phyloP scores from a whole-genome alignment of 1,139 yeast species.

The Yarrowia galli region DNA sequence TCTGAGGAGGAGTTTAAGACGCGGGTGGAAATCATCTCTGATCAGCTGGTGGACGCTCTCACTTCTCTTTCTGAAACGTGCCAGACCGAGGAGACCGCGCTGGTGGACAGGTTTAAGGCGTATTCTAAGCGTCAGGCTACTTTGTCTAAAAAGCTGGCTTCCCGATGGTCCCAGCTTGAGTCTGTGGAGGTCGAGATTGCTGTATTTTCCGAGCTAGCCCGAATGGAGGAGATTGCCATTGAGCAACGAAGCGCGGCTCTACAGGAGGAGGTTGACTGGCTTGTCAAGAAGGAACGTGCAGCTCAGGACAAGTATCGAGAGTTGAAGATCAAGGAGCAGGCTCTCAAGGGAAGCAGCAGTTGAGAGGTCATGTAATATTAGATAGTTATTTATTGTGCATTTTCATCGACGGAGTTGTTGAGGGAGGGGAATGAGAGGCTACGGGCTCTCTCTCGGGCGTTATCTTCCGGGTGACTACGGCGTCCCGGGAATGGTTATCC shows the following conservation, averaged over 20 bases:
- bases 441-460: too few relatives aligned
- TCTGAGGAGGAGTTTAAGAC: conserved; percentile 38
- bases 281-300: conserved; percentile 54
- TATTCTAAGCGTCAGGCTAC: conserved; percentile 50
- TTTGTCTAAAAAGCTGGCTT: conserved; percentile 48
- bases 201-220: conserved; percentile 46
- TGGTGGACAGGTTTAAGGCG: conserved; percentile 51
- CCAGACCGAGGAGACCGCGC: conserved; percentile 51
- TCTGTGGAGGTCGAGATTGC: conserved; percentile 47
- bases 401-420: neutral
- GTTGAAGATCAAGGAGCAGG: conserved; percentile 37
- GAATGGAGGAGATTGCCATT: conserved; percentile 52
- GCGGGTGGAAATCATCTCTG: conserved; percentile 41
- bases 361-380: neutral
- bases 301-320: conserved; percentile 52
- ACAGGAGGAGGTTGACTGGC: conserved; percentile 54
- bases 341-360: neutral
- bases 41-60: conserved; percentile 44
- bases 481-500: too few relatives aligned
- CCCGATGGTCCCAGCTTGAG: conserved; percentile 47
- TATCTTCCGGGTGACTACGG: too few relatives aligned
- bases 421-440: too few relatives aligned
- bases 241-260: conserved; percentile 49
- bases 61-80: conserved; percentile 48
- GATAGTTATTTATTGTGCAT: conserved; percentile 12